Base-by-base conservation (phyloP, 306 rosid species). In the Leucaena leucocephala region DNA sequence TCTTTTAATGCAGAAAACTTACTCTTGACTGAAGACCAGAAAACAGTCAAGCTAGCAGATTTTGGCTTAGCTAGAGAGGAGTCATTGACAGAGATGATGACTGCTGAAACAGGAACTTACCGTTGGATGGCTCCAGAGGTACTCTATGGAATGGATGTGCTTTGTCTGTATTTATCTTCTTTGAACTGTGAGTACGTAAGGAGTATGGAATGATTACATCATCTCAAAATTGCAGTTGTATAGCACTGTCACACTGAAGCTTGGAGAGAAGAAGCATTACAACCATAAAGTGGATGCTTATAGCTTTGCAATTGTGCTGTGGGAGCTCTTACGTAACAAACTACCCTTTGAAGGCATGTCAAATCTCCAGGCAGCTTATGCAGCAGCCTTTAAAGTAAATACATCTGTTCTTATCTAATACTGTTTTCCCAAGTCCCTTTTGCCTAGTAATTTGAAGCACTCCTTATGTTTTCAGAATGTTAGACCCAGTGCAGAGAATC, bases 61-160 rank as follows among this genome's bases (percentile, higher is more conserved):
- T 94, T 94, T 84, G 98, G 98, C 68, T 89, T 92, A 85, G 97
- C 97, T 22, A 88, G 97, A 86, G 98, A 94, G 81, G 98, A 94
- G 85, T 84, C 98, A 11, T 82, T 94, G 68, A 94, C 97, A 33
- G 97, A 94, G 88, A 94, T 91, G 95, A 94, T 94, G 98, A 92
- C 98, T 0, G 98, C 97, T 8, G 98, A 94, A 87, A 94, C 97
- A 2, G 97, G 98, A 61, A 94, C 97, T 0, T 94, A 94, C 86
- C 97, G 97, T 72, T 94, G 98, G 98, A 92, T 94, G 98, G 98
- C 97, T 49, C 97, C 98, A 4, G 98, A 94, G 97, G 98, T 94
- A 86, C 39, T 34, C 39, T 43, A 66, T 61, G 27, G 62, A 83
- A 80, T 75, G 39, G 17, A 49, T 74, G 45, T 57, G 68, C 77